Percentiles rank a stretch among this genome's conserved stretches.
These are phyloP conservation scores for Chlamydomonas reinhardtii DNA, from an alignment of 163 green algal species.

Conservation along the genomic window DNA sequence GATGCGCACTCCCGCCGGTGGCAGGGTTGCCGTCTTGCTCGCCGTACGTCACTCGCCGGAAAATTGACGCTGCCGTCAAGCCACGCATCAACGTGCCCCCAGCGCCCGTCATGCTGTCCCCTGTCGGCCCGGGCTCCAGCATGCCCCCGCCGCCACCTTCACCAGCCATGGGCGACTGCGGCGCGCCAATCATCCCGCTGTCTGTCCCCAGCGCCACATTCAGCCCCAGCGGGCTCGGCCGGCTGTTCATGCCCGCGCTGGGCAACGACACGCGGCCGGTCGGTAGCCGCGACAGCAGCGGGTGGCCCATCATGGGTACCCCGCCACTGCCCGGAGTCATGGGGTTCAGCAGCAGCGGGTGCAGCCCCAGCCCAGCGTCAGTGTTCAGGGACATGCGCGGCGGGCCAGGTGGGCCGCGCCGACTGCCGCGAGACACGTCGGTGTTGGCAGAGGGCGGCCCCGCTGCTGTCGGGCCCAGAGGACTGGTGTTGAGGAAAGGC, in stretches of 20 bases:
- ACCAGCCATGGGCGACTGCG: too few relatives aligned
- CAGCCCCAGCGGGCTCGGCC: too few relatives aligned
- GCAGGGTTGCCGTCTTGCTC: background rate
- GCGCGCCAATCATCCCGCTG: too few relatives aligned
- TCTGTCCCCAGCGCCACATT: too few relatives aligned
- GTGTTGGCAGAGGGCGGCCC: too few relatives aligned
- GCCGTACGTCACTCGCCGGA: background rate
- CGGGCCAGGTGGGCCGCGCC: background rate
- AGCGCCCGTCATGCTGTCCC: too few relatives aligned
- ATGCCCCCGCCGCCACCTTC: too few relatives aligned
- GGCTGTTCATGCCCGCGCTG: too few relatives aligned
- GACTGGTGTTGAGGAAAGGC: too few relatives aligned
- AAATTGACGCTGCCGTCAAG: background rate
- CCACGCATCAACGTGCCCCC: background rate
- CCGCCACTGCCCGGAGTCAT: background rate
- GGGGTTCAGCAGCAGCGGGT: slow-evolving; percentile 22
- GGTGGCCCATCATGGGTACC: background rate
- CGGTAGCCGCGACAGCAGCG: background rate
- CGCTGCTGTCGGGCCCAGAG: too few relatives aligned
- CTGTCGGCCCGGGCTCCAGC: too few relatives aligned
- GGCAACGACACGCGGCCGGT: background rate
- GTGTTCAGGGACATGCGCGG: slow-evolving; percentile 14
- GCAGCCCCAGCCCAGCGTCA: background rate
- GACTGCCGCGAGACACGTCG: too few relatives aligned
- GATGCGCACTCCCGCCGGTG: background rate